Base-by-base conservation (phyloP, 768 basidiomycete species). In the Mycena olivaceomarginata region DNA sequence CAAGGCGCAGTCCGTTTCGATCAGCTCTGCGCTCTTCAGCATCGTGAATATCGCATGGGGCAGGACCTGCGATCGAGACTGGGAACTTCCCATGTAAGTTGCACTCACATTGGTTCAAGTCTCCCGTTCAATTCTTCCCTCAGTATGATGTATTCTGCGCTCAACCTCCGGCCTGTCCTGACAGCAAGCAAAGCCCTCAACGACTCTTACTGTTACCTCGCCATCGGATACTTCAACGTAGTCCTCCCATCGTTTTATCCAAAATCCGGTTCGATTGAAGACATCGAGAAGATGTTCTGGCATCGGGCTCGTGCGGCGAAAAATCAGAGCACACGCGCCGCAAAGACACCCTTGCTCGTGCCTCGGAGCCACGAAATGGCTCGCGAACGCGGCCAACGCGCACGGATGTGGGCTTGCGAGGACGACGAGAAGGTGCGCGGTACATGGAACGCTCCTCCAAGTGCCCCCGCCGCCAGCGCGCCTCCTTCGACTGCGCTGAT, bases 71-170 rank as follows among this genome's bases (percentile, higher is more conserved):
- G 81, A 83, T 39, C 85, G 85, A 18, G 86, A 87, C 57, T 84
- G 83, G 79, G 89, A 92, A 71, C 83, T 92, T 64, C 93, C 93
- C 8, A 90, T 87, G 91, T 92, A 83, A 81, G 89, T 80, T 0
- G 8, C 51, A 20, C n/a, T 67, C n/a, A 41, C 22, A 31, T 25
- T 43, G 11, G n/a, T 31, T 31, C 31, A 40, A 31, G 43, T 40
- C 46, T 37, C 31, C 45, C 18, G 57, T 37, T 57, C 37, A 31
- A 78, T 69, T 20, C 20, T 10, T 7, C 11, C n/a, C 62, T 57
- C 73, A 93, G 92, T 72, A 91, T 97, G 92, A 93, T 97, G 91
- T 97, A 97, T 83, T 95, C 95, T 9, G 95, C 96, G 13, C 87
- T 96, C 65, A 97, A 97, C 84, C 86, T 96, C 48, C 91, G 96